Percentiles rank a stretch among this genome's conserved stretches.
Evolutionary conservation across 2,329 filamentous ascomycete genomes (phyloP).

Genomic region (Fusarium redolens): DNA sequence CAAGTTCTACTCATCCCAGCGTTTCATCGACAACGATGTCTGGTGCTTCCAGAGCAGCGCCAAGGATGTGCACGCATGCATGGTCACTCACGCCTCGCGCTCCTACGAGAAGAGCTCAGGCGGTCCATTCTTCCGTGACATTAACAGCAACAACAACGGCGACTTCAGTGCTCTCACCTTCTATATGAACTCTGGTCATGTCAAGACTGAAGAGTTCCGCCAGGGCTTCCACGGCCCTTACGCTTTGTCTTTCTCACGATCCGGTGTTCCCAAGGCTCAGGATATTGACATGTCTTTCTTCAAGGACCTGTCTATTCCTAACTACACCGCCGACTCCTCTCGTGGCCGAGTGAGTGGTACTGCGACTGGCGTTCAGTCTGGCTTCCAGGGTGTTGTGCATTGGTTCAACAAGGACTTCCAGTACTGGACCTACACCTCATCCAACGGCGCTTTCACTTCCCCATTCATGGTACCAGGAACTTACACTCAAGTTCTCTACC

Average conservation of each 20-base stretch:
- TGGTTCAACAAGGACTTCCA: constrained; percentile 73
- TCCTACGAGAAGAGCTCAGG: constrained; percentile 71
- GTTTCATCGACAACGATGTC: constrained; percentile 75
- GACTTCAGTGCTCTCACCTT: constrained; percentile 69
- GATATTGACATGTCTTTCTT: constrained; percentile 69
- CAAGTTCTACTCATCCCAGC: constrained; percentile 76
- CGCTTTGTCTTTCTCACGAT: constrained; percentile 68
- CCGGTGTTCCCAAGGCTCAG: constrained; percentile 61
- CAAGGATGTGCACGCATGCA: constrained; percentile 67
- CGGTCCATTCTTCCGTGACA: constrained; percentile 74
- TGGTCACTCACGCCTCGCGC: constrained; percentile 60
- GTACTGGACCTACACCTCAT: constrained; percentile 71
- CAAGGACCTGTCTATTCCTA: constrained; percentile 65
- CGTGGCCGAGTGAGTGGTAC: constrained; percentile 71
- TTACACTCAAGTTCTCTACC: constrained; percentile 76
- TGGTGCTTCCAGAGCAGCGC: constrained; percentile 68
- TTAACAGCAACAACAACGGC: constrained; percentile 73
- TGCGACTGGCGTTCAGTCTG: constrained; percentile 65
- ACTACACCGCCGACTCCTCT: constrained; percentile 65
- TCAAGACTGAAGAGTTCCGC: constrained; percentile 70
- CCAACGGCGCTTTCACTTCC: constrained; percentile 68
- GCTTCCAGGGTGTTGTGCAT: constrained; percentile 69
- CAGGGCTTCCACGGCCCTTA: constrained; percentile 76
- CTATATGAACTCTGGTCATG: constrained; percentile 76
- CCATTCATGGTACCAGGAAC: constrained; percentile 75